phyloP scores from a whole-genome alignment of 345 rosid species.

The Boechera retrofracta region DNA sequence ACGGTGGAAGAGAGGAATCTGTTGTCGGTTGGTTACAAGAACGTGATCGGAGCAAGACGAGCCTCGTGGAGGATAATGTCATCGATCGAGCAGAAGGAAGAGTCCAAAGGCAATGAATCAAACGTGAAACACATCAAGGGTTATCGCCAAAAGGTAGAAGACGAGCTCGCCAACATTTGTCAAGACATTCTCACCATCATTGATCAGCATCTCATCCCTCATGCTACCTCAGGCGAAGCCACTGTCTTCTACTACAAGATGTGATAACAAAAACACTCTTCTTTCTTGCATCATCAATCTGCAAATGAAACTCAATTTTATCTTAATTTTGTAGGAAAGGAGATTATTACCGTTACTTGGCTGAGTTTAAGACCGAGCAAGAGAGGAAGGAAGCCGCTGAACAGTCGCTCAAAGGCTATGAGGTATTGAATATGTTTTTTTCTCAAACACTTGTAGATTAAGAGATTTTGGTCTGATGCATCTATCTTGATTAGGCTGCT shows the following conservation, averaged over 20 bases:
- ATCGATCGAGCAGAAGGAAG: conserved; percentile 96
- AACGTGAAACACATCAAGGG: conserved; percentile 80
- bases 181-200: conserved; percentile 84
- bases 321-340: conserved; percentile 66
- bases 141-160: conserved; percentile 92
- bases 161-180: conserved; percentile 86
- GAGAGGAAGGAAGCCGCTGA: conserved; percentile 95
- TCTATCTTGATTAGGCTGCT: conserved; percentile 67
- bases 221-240: conserved; percentile 88
- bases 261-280: conserved; percentile 47
- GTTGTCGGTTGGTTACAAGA: conserved; percentile 91
- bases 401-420: conserved; percentile 90
- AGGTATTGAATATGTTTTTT: conserved; percentile 49
- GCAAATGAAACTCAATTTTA: neutral
- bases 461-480: conserved; percentile 7
- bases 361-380: conserved; percentile 91
- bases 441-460: neutral
- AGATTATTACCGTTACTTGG: conserved; percentile 89
- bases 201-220: conserved; percentile 83
- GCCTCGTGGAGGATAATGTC: conserved; percentile 99
- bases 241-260: conserved; percentile 97
- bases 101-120: conserved; percentile 84
- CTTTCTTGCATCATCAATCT: neutral
- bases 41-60: conserved; percentile 87
- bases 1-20: conserved; percentile 98